Percentiles rank a stretch among this genome's conserved stretches.
Conservation (phyloP, 2,329 filamentous ascomycete genomes). For the Biscogniauxia marginata region DNA sequence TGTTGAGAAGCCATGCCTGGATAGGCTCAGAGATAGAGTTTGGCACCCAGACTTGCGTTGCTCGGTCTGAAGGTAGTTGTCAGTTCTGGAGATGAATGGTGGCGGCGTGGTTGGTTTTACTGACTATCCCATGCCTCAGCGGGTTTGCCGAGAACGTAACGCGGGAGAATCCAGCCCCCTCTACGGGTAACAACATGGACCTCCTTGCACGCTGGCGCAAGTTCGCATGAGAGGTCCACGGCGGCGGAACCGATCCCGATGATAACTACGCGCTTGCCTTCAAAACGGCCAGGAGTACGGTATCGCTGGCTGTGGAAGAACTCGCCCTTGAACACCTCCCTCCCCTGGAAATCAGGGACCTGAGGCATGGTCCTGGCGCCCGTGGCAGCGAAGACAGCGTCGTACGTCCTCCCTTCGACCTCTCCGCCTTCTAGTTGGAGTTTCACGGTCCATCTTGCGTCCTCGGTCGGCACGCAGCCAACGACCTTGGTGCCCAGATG, state of each 20-base stretch:
- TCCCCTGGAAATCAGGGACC: slow-evolving; percentile 32
- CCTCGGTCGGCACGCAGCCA: slow-evolving; percentile 26
- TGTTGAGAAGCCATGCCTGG: slow-evolving; percentile 31
- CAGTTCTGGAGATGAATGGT: neutral
- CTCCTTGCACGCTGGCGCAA: slow-evolving; percentile 33
- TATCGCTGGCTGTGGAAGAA: slow-evolving; percentile 40
- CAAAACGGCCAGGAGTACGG: slow-evolving; percentile 32
- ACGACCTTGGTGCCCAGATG: slow-evolving; percentile 33
- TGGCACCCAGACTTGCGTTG: slow-evolving; percentile 31
- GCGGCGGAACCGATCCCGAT: slow-evolving; percentile 39
- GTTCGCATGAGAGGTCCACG: slow-evolving; percentile 39
- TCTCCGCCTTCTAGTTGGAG: slow-evolving; percentile 15
- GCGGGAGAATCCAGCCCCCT: slow-evolving; percentile 39
- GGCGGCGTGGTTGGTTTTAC: slow-evolving; percentile 5
- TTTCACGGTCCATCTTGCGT: slow-evolving; percentile 32
- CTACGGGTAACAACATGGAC: slow-evolving; percentile 38
- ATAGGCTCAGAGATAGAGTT: slow-evolving; percentile 26
- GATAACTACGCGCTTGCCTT: slow-evolving; percentile 37
- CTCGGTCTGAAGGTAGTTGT: slow-evolving; percentile 20
- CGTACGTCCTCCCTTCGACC: slow-evolving; percentile 27
- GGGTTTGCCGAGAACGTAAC: slow-evolving; percentile 37
- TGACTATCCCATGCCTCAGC: slow-evolving; percentile 36
- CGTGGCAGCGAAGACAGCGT: slow-evolving; percentile 37
- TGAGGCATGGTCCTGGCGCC: slow-evolving; percentile 34
- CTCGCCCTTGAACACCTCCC: slow-evolving; percentile 33